Evolutionary conservation across 345 rosid species (phyloP).

Genomic region (Salix udensis): DNA sequence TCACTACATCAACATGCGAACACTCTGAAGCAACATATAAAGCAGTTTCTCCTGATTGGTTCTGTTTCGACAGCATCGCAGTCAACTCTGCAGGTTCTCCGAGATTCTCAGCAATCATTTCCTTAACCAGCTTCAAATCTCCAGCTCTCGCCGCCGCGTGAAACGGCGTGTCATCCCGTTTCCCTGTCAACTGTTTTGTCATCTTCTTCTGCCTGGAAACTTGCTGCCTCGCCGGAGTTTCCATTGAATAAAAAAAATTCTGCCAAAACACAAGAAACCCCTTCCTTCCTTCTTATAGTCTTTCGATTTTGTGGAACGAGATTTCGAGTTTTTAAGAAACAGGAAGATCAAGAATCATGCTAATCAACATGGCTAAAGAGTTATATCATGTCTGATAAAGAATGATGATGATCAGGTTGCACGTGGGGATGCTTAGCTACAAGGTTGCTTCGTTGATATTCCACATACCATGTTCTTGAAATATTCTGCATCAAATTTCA

Average conservation of each 20-base stretch:
- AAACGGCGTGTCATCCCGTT: constrained; percentile 67
- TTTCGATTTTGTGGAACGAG: background rate
- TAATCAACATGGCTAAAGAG: background rate
- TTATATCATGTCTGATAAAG: background rate
- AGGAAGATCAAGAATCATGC: background rate
- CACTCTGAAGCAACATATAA: constrained; percentile 79
- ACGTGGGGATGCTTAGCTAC: background rate
- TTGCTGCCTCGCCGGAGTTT: constrained; percentile 28
- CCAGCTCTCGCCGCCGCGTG: constrained; percentile 68
- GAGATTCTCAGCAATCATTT: constrained; percentile 37
- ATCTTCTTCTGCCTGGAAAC: constrained; percentile 47
- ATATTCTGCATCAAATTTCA: constrained; percentile 2
- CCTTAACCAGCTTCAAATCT: constrained; percentile 40
- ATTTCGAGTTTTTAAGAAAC: background rate
- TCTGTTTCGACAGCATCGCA: constrained; percentile 53
- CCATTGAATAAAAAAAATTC: constrained; percentile 11
- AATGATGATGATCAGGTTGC: background rate
- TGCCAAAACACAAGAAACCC: background rate
- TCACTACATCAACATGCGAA: constrained; percentile 60
- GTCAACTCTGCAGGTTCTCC: constrained; percentile 41
- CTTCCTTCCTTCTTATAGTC: background rate
- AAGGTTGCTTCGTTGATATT: background rate
- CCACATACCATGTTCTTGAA: background rate
- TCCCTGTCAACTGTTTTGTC: constrained; percentile 64
- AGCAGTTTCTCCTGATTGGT: constrained; percentile 81